Evolutionary conservation across 306 rosid genomes (phyloP).

Genomic region (Inga leiocalycina): DNA sequence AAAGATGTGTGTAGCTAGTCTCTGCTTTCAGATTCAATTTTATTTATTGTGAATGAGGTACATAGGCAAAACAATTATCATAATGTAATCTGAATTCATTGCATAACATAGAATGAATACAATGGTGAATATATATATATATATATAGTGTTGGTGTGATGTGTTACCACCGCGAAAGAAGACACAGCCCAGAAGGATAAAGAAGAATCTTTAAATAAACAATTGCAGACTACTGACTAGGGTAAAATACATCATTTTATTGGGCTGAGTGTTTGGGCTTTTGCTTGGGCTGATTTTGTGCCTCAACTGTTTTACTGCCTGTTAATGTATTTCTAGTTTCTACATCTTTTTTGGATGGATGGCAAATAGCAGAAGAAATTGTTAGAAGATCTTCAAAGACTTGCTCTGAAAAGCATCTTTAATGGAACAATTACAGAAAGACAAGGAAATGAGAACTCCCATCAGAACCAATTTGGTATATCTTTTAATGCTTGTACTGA

Average conservation of each 20-base stretch:
- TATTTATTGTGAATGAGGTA: neutral
- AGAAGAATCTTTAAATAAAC: too few relatives aligned
- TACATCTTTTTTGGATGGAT: constrained; percentile 5
- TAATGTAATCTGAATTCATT: too few relatives aligned
- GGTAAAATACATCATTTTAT: too few relatives aligned
- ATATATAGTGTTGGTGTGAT: too few relatives aligned
- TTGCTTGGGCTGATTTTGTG: too few relatives aligned
- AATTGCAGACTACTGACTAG: too few relatives aligned
- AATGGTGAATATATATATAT: too few relatives aligned
- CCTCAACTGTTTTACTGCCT: neutral
- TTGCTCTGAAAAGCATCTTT: neutral
- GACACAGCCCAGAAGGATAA: too few relatives aligned
- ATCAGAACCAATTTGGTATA: neutral
- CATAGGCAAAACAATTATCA: too few relatives aligned
- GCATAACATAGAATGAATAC: too few relatives aligned
- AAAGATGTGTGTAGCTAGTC: neutral
- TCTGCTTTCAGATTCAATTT: neutral
- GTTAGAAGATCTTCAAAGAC: neutral
- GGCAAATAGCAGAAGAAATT: neutral
- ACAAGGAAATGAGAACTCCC: neutral
- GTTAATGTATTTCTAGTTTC: neutral
- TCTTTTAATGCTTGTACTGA: neutral
- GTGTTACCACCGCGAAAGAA: too few relatives aligned
- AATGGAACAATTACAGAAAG: neutral
- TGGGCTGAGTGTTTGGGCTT: too few relatives aligned